These are phyloP conservation scores for Metschnikowia amazonensis DNA, from an alignment of 805 yeast genomes.

Conservation along the genomic window DNA sequence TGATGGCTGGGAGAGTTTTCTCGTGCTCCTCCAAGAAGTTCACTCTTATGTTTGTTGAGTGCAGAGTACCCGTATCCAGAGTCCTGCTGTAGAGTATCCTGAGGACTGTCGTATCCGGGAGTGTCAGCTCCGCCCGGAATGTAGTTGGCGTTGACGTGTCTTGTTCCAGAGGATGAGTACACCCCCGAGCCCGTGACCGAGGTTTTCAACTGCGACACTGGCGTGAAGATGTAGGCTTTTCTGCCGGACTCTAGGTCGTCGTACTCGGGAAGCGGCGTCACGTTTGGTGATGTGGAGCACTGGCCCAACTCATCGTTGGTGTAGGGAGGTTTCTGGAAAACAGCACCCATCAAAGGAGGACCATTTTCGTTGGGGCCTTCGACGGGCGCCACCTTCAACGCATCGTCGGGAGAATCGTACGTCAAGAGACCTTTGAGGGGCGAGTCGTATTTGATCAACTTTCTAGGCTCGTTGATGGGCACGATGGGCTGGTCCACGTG, in stretches of 20 bases:
- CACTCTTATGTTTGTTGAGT: conserved; percentile 9
- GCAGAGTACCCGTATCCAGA: conserved; percentile 1
- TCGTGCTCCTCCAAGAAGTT: conserved; percentile 14
- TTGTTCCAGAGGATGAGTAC: conserved; percentile 14
- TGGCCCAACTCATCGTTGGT: conserved; percentile 83
- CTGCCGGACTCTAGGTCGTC: conserved; percentile 35
- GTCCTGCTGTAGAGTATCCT: conserved; percentile 8
- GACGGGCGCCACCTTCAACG: conserved; percentile 78
- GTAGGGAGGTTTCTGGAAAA: conserved; percentile 70
- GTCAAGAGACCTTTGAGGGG: conserved; percentile 80
- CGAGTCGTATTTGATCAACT: conserved; percentile 72
- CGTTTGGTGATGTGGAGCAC: conserved; percentile 44
- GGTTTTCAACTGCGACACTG: conserved; percentile 41
- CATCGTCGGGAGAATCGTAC: conserved; percentile 64
- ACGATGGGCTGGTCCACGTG: conserved; percentile 71
- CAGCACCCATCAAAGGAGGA: conserved; percentile 93
- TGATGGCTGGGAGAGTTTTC: conserved; percentile 9
- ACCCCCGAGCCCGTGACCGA: conserved; percentile 17
- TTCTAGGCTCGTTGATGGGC: conserved; percentile 63
- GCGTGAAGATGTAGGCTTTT: conserved; percentile 42
- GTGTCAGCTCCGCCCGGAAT: conserved; percentile 10
- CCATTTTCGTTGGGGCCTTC: conserved; percentile 75
- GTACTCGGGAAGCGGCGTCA: conserved; percentile 35
- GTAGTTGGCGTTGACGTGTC: conserved; percentile 15
- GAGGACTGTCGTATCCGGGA: conserved; percentile 5